Evolutionary conservation across 768 basidiomycete species (phyloP), one percentile per base, ranked within the genome.

Genomic region (Clitopilus passeckerianus): DNA sequence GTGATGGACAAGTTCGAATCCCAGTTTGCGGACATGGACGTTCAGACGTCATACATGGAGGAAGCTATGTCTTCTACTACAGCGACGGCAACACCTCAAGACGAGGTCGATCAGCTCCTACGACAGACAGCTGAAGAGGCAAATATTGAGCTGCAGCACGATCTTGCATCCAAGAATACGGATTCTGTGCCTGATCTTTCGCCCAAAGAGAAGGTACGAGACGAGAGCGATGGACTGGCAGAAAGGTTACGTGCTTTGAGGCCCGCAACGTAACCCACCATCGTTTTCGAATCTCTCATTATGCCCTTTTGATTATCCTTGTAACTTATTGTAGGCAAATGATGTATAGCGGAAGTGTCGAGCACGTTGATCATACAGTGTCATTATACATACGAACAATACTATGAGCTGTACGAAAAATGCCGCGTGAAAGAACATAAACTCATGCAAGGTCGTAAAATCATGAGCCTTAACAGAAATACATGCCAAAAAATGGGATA

Each of bases 1-100:
- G 93, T 99, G 34, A 98, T 99, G 97, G 97, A 98, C 78, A 98
- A 95, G 76, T 99, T 99, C 74, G 97, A 99, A 72, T 64, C 87
- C 5, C 96, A 98, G 65, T 98, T 98, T 76, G 80, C 93, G 35
- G 97, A 98, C 71, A 85, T 99, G 18, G 97, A 98, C 70, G 97
- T 99, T 6, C 96, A 98, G 72, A 96, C 97, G 16, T 90, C 88
- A 5, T 95, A 96, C 75, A 96, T 99, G 94, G 97, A 98, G 69
- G 92, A 94, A 60, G 89, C 95, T 37, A 98, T 99, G 90, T 86
- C 87, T 9, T 84, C 90, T 57, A 93, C 95, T 22, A 96, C 93
- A 1, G 97, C 95, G 18, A 84, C 90, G 41, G 88, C 93, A 12
- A 95, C 93, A 5, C 97, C 97, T 1, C 94, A 98, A 72, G 97